phyloP scores from a whole-genome alignment of 208 protist species.

The Leishmania martiniquensis region DNA sequence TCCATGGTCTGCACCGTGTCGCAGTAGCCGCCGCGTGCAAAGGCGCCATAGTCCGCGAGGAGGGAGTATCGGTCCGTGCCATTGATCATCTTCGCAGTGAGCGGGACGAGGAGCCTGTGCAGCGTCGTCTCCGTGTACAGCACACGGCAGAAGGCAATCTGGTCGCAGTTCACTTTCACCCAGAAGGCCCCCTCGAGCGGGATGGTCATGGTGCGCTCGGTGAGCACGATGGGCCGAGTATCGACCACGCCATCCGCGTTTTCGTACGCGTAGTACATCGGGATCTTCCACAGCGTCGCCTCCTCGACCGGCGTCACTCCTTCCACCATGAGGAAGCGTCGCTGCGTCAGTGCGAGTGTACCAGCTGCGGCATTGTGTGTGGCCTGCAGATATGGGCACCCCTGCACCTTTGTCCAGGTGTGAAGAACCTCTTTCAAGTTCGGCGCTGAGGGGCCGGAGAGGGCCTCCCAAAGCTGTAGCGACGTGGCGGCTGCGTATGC shows the following conservation, averaged over 20 bases:
- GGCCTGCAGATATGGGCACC: conserved; percentile 73
- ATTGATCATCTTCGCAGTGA: conserved; percentile 45
- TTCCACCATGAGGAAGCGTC: conserved; percentile 49
- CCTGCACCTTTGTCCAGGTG: conserved; percentile 72
- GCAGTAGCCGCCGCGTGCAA: conserved; percentile 66
- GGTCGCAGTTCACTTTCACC: conserved; percentile 76
- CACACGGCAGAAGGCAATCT: conserved; percentile 81
- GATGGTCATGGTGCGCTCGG: conserved; percentile 24
- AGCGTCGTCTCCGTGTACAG: conserved; percentile 62
- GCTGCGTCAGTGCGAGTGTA: conserved; percentile 39
- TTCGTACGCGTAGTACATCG: conserved; percentile 35
- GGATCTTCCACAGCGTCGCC: conserved; percentile 73
- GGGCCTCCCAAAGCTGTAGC: conserved; percentile 85
- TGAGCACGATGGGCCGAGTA: conserved; percentile 21
- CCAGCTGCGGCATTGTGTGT: neutral
- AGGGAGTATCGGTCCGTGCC: conserved; percentile 70
- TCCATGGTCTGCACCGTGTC: conserved; percentile 44
- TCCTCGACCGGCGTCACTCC: conserved; percentile 44
- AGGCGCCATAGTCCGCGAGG: conserved; percentile 72
- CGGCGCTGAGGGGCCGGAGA: conserved; percentile 63
- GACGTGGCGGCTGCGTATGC: conserved; percentile 77
- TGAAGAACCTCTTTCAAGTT: conserved; percentile 65
- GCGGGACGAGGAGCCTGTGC: conserved; percentile 35
- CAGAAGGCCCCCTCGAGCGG: conserved; percentile 32
- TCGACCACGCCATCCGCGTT: conserved; percentile 20